Evolutionary conservation across 148 eudicot genomes (phyloP).

Genomic region (Linanthus parryae): DNA sequence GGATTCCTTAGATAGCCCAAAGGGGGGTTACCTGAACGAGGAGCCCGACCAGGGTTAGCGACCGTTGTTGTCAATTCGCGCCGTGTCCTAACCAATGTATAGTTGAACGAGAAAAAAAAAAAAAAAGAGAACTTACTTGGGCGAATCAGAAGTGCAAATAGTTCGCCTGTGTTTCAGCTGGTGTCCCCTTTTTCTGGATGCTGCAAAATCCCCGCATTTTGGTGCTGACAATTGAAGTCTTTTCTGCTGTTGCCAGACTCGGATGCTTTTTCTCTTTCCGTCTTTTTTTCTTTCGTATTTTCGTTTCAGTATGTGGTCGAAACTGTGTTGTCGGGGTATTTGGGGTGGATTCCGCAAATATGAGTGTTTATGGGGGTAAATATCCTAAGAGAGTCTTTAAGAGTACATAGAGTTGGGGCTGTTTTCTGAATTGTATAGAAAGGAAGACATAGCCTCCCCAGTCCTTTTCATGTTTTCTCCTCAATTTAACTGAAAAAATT

Average conservation of each 20-base stretch:
- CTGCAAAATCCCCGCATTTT: too few relatives aligned
- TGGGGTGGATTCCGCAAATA: slow-evolving; percentile 4
- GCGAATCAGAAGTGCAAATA: too few relatives aligned
- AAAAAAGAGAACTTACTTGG: too few relatives aligned
- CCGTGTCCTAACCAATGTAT: slow-evolving; percentile 18
- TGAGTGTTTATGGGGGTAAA: slow-evolving; percentile 8
- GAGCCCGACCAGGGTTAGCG: slow-evolving; percentile 7
- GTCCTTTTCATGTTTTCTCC: neutral
- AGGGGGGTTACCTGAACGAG: slow-evolving; percentile 21
- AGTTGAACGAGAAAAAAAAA: too few relatives aligned
- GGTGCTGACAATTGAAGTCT: slow-evolving; percentile 2
- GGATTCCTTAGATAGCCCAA: slow-evolving; percentile 47
- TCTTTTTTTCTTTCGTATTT: neutral
- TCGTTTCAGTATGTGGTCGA: neutral
- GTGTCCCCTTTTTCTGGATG: too few relatives aligned
- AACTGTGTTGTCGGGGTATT: neutral
- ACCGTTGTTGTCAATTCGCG: slow-evolving; percentile 6
- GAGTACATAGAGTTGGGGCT: slow-evolving; percentile 16
- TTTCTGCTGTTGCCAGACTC: neutral
- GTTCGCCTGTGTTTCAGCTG: too few relatives aligned
- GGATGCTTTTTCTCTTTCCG: neutral
- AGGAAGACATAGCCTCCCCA: slow-evolving; percentile 14
- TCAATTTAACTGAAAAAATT: neutral
- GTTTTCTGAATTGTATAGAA: slow-evolving; percentile 31
- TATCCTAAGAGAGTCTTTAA: slow-evolving; percentile 10